Evolutionary conservation across 1,284 basidiomycete genomes (phyloP).

Genomic region (Laetiporus sulphureus): DNA sequence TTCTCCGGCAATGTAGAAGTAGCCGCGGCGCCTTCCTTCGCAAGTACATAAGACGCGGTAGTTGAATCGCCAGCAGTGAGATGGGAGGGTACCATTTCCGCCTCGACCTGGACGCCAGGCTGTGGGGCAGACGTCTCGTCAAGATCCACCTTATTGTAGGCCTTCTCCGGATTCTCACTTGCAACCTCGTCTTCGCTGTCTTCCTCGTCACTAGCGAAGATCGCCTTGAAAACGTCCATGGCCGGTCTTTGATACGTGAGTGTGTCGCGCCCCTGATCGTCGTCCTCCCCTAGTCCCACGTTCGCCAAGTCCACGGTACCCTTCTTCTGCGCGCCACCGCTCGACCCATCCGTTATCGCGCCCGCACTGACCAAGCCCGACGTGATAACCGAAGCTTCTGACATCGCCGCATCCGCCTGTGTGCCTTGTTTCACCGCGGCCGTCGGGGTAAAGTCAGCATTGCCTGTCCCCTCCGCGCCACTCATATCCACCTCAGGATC

Average conservation of each 20-base stretch:
- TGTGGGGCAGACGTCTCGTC: not conserved
- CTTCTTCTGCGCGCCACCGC: constrained; percentile 10
- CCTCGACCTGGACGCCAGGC: not conserved
- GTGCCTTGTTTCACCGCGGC: constrained; percentile 13
- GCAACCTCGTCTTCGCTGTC: constrained; percentile 63
- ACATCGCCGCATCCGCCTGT: constrained; percentile 1
- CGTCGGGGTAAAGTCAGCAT: constrained; percentile 14
- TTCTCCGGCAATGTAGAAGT: constrained; percentile 21
- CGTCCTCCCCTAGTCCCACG: constrained; percentile 85
- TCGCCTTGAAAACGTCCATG: constrained; percentile 93
- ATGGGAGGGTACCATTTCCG: constrained; percentile 11
- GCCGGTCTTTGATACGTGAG: constrained; percentile 82
- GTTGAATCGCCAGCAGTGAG: constrained; percentile 8
- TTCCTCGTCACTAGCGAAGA: constrained; percentile 88
- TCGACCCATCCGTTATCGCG: constrained; percentile 18
- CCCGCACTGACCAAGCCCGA: constrained; percentile 13
- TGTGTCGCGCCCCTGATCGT: constrained; percentile 79
- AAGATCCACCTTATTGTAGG: constrained; percentile 1
- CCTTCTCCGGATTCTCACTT: constrained; percentile 15
- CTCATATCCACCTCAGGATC: constrained; percentile 52
- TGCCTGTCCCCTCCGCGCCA: constrained; percentile 13
- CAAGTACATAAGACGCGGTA: constrained; percentile 7
- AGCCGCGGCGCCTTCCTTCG: constrained; percentile 9
- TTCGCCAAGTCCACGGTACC: constrained; percentile 58
- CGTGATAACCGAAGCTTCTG: not conserved